These are phyloP conservation scores for Xylaria sp. DNA, from an alignment of 2,329 filamentous ascomycete species.

Conservation along the genomic window DNA sequence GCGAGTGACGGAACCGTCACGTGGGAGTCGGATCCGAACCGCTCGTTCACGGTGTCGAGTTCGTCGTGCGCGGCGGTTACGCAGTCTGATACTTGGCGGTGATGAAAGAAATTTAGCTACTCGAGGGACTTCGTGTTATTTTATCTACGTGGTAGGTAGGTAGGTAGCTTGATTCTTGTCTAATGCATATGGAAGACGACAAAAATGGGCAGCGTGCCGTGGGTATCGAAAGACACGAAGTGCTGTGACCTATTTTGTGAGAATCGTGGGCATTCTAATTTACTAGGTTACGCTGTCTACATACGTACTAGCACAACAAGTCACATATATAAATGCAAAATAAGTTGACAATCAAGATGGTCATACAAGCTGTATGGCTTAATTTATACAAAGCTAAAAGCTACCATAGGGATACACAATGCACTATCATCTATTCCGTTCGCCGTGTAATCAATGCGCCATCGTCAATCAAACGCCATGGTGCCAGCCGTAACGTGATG, in stretches of 20 bases:
- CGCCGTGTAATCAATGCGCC: background rate
- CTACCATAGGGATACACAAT: background rate
- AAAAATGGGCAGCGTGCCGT: no score
- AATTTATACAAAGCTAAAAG: background rate
- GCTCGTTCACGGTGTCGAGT: conserved; percentile 46
- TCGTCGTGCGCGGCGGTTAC: conserved; percentile 38
- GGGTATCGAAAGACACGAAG: no score
- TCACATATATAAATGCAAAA: background rate
- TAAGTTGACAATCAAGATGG: background rate
- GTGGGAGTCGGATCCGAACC: conserved; percentile 64
- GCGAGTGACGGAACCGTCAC: conserved; percentile 57
- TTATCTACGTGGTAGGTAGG: no score
- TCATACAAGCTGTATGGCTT: background rate
- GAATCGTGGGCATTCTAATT: no score
- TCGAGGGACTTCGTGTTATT: no score
- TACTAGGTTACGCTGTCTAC: no score
- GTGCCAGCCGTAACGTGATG: conserved; percentile 5
- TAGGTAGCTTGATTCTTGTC: no score
- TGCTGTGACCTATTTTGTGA: no score
- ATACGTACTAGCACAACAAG: background rate
- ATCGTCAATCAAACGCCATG: background rate
- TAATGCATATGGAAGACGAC: no score
- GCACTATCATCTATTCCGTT: background rate
- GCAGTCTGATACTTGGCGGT: conserved; percentile 44
- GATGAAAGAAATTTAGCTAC: no score